Percentiles rank a stretch among this genome's conserved stretches.
These are phyloP conservation scores for Tuber calosporum DNA, from an alignment of 495 filamentous ascomycete species.

Conservation along the genomic window DNA sequence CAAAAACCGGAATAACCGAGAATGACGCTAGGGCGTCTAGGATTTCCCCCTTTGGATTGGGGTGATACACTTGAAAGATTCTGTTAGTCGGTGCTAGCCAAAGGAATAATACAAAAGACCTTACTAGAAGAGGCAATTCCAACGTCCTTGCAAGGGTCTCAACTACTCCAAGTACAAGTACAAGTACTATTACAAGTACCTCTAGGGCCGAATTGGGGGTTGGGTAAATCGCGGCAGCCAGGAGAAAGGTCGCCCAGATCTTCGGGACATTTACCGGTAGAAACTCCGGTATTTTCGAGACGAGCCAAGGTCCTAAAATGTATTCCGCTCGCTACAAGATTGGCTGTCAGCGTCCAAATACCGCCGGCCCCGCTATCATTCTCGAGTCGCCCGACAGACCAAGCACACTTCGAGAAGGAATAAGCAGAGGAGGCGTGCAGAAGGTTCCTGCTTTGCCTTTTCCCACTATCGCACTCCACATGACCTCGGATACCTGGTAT, in stretches of 20 bases:
- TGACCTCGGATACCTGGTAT: background rate
- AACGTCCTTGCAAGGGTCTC: background rate
- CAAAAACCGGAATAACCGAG: background rate
- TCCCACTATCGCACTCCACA: background rate
- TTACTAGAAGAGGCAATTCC: background rate
- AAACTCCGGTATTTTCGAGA: background rate
- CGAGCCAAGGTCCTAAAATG: background rate
- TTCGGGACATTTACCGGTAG: background rate
- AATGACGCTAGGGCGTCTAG: background rate
- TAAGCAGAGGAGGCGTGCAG: no score
- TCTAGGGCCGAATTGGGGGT: background rate
- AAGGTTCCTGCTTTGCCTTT: background rate
- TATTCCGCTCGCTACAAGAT: background rate
- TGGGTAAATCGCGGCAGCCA: background rate
- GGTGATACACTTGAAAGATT: background rate
- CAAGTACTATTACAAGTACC: background rate
- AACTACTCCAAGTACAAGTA: background rate
- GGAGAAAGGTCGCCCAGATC: background rate
- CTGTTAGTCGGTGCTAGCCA: background rate
- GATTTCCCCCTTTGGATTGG: background rate
- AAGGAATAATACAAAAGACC: background rate
- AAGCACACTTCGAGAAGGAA: background rate
- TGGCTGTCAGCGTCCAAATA: background rate
- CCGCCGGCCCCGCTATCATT: background rate
- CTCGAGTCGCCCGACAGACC: background rate